A percentile compares a stretch with the other conserved stretches of the same genome.
These are phyloP conservation scores for Volvariella surrecta DNA, from an alignment of 1,284 basidiomycete species.

Conservation along the genomic window DNA sequence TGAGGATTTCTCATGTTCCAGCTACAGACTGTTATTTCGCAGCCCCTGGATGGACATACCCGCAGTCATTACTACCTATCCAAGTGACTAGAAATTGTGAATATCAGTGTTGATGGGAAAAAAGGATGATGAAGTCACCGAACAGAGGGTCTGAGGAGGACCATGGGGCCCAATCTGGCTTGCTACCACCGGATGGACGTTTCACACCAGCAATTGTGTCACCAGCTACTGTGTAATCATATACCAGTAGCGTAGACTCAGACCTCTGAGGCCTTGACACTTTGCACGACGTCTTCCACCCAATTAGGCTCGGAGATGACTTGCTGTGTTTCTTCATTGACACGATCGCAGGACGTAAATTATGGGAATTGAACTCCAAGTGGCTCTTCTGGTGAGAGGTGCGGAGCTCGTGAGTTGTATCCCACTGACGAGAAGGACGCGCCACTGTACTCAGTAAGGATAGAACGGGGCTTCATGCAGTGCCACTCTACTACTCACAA, in stretches of 20 bases:
- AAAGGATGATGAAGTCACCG: conserved; percentile 23
- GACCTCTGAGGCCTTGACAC: conserved; percentile 16
- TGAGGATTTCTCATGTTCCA: no score
- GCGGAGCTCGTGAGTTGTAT: conserved; percentile 14
- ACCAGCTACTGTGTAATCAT: conserved; percentile 45
- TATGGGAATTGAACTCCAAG: conserved; percentile 38
- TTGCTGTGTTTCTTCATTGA: conserved; percentile 23
- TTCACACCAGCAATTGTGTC: conserved; percentile 30
- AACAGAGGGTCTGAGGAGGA: conserved; percentile 33
- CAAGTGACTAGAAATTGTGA: conserved; percentile 37
- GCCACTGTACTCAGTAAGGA: conserved; percentile 24
- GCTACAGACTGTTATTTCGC: no score
- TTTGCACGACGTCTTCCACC: conserved; percentile 34
- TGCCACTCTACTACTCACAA: no score
- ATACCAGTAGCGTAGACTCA: conserved; percentile 31
- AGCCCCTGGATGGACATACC: conserved; percentile 21
- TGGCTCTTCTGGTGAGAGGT: conserved; percentile 30
- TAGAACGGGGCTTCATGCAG: no score
- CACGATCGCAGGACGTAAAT: conserved; percentile 20
- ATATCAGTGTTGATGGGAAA: conserved; percentile 1
- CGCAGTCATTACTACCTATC: conserved; percentile 60
- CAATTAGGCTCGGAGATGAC: conserved; percentile 31
- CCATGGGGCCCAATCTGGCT: conserved; percentile 34
- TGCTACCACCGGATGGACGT: conserved; percentile 24
- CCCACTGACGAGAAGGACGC: conserved; percentile 44